Conservation (phyloP, 768 basidiomycete genomes). For the Rhizopogon vesiculosus region DNA sequence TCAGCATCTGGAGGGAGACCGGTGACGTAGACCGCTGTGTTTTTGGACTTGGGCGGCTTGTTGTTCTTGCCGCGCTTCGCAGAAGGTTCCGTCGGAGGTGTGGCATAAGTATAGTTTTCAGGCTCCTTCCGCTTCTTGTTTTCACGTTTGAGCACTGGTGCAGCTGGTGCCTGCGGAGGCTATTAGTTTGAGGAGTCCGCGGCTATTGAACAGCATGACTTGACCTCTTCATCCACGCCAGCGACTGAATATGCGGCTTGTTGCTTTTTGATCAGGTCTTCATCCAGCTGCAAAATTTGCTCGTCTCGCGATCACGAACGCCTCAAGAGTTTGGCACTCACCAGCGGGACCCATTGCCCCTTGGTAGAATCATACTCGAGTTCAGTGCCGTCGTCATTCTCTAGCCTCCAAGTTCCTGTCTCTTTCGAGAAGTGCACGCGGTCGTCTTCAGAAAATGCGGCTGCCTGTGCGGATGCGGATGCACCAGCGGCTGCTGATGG, state of each 20-base stretch:
- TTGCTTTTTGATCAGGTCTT: conserved; percentile 81
- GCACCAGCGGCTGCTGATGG: conserved; percentile 49
- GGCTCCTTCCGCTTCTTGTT: conserved; percentile 78
- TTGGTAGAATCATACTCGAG: conserved; percentile 81
- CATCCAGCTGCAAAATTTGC: conserved; percentile 59
- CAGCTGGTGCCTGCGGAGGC: conserved; percentile 69
- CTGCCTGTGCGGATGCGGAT: conserved; percentile 51
- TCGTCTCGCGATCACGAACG: not conserved
- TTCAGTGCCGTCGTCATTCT: conserved; percentile 87
- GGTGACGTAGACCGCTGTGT: conserved; percentile 90
- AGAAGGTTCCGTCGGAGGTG: conserved; percentile 45
- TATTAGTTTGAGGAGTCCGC: conserved; percentile 16
- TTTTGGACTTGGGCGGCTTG: conserved; percentile 66
- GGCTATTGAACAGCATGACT: conserved; percentile 22
- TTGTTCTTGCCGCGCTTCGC: conserved; percentile 67
- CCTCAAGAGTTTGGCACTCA: conserved; percentile 34
- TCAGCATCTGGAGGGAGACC: conserved; percentile 77
- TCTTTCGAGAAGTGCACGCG: conserved; percentile 76
- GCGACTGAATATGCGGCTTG: conserved; percentile 92
- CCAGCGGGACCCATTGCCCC: conserved; percentile 79
- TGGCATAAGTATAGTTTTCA: conserved; percentile 64
- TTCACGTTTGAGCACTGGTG: conserved; percentile 75
- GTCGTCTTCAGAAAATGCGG: conserved; percentile 76
- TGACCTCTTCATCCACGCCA: conserved; percentile 92
- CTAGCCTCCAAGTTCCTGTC: conserved; percentile 79